Evolutionary conservation across 2,329 filamentous ascomycete species (phyloP), one percentile per base, ranked within the genome.

Genomic region (Ascomycota sp.): DNA sequence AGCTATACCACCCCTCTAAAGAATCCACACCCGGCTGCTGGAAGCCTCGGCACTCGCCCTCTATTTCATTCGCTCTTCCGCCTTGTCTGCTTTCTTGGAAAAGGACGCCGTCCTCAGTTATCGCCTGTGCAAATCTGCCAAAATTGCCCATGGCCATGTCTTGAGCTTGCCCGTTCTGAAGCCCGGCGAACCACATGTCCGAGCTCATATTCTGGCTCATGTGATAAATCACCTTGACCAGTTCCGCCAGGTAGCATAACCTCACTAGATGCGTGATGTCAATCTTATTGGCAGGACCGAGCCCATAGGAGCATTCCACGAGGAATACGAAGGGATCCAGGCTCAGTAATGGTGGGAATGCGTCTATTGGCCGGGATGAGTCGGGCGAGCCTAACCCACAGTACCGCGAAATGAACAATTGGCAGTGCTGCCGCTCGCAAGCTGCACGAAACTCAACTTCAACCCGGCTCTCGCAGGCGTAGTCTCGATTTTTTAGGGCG

Each of bases 201-300:
- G 56, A 48, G 0, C 65, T 58, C 32, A 70, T 62, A 45, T 68
- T 69, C 33, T 60, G 61, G 21, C 61, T 59, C 49, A 72, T 61
- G 44, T 68, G 61, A 39, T 62, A 64, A 11, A 82, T 65, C 6
- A 83, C 73, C 55, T 92, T 91, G 38, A 91, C 72, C 37, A 98
- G 72, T 54, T 98, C 89, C 3, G 81, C 81, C 36, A 92, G 64
- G 48, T 92, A 93, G 55, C 83, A 93, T 31, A 95, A 60, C 28
- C 77, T 73, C 33, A 95, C 55, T 34, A 95, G 53, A 50, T 92
- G 78, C 29, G 75, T 68, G 30, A 91, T 70, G 36, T 91, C 79
- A 29, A 80, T 64, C 29, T 68, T 61, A 25, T 82, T 66, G 2
- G 74, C 65, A 7, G 76, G 66, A 6, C 68, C 64, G 12, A 91